A percentile compares a stretch with the other conserved stretches of the same genome.
Evolutionary conservation across 768 basidiomycete genomes (phyloP).

Genomic region (Amanita exitialis): DNA sequence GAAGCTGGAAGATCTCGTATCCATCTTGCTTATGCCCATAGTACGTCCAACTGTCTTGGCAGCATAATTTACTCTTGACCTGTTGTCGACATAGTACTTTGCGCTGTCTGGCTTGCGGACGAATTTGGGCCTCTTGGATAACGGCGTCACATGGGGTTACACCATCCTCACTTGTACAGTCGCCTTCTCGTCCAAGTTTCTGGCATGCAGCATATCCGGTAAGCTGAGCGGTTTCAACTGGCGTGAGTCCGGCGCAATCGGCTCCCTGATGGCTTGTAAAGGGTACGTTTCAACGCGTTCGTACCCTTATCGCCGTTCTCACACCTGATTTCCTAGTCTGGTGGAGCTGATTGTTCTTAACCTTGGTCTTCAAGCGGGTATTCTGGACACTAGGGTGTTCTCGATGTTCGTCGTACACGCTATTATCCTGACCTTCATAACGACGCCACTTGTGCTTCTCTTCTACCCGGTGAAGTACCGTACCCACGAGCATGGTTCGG

Average conservation of each 20-base stretch:
- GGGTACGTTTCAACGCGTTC: constrained; percentile 37
- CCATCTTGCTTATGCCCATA: constrained; percentile 65
- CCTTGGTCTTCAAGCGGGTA: constrained; percentile 62
- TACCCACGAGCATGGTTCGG: constrained; percentile 16
- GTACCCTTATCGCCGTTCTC: not conserved
- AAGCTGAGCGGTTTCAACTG: constrained; percentile 50
- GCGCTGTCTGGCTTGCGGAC: constrained; percentile 66
- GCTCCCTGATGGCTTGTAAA: constrained; percentile 85
- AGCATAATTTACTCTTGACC: not conserved
- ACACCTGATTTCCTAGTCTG: constrained; percentile 23
- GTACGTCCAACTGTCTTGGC: constrained; percentile 30
- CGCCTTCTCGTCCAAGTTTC: constrained; percentile 75
- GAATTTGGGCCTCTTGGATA: constrained; percentile 67
- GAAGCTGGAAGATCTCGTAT: constrained; percentile 82
- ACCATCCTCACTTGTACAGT: constrained; percentile 62
- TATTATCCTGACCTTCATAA: constrained; percentile 70
- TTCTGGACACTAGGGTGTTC: constrained; percentile 59
- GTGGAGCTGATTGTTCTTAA: constrained; percentile 92
- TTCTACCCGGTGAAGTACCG: constrained; percentile 69
- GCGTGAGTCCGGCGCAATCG: constrained; percentile 78
- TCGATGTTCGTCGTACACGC: constrained; percentile 86
- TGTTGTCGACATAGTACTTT: constrained; percentile 9
- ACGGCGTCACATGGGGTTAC: constrained; percentile 76
- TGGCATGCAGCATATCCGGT: constrained; percentile 55
- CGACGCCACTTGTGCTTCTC: constrained; percentile 70